Base-by-base conservation (phyloP, 1,284 basidiomycete species). In the Austroboletus olivaceoglutinosus region DNA sequence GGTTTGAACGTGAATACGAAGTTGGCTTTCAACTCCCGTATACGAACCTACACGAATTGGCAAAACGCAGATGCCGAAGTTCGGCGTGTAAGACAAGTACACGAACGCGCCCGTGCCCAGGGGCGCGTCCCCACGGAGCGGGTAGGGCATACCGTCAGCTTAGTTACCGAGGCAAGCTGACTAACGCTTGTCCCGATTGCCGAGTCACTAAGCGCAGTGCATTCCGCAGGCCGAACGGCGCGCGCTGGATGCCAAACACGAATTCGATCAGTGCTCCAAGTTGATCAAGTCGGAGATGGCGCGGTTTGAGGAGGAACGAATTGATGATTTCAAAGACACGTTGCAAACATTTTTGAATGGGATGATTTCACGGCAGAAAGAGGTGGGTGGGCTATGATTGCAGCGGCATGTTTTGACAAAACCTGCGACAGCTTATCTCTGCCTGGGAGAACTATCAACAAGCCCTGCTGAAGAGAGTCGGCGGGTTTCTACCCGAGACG, bases 231-330 rank as follows among this genome's bases (percentile, higher is more conserved):
- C 89, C 2, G 94, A 98, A 69, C 78, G 91, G 49, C 82, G 85
- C 29, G 85, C 87, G 4, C 70, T 89, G 42, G 92, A 94, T 45
- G 79, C 87, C 0, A 89, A 89, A 60, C 81, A 85, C 47, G 91
- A 97, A 56, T 99, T 92, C 64, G 93, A 98, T 41, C 81, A 88
- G 27, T 87, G 91, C 7, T 89, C 92, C 25, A 86, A 86, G 57
- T 74, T 97, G 23, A 87, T 94, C 62, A 98, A 98, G 71, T 73
- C 80, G 5, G 97, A 99, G 72, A 86, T 97, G 62, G 85, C 84
- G n/a, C 76, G 94, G 30, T 98, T 99, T 65, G 96, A 99, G 71
- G 81, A 86, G 62, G 95, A 98, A 70, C 83, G 94, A 40, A 83
- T 98, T 27, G 85, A 91, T 42, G 93, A 96, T 63, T 92, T 96